Percentiles rank a stretch among this genome's conserved stretches.
Conservation (phyloP, 495 filamentous ascomycete species). For the Acidomyces sp. region DNA sequence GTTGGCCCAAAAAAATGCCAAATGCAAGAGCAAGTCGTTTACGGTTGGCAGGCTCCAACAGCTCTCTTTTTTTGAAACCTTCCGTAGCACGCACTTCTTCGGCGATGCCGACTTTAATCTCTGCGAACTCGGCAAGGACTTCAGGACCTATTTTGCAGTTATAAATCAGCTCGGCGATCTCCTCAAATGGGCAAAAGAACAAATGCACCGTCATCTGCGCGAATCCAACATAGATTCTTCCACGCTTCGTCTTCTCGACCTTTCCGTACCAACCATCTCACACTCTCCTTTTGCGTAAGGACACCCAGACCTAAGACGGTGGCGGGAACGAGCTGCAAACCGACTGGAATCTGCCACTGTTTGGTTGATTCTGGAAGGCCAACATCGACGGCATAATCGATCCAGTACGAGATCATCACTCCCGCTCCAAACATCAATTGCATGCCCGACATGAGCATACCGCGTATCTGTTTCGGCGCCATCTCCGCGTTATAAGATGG, state of each 20-base stretch:
- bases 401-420: conserved; percentile 7
- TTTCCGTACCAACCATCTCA: conserved; percentile 17
- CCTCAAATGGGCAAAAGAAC: too few species aligned
- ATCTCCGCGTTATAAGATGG: conserved; percentile 19
- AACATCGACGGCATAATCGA: conserved; percentile 15
- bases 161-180: neutral
- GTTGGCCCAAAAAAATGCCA: conserved; percentile 38
- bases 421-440: conserved; percentile 14
- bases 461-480: conserved; percentile 19
- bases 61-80: conserved; percentile 20
- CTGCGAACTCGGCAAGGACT: conserved; percentile 34
- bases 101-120: conserved; percentile 21
- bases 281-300: conserved; percentile 9
- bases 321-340: conserved; percentile 17
- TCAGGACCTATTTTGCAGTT: conserved; percentile 19
- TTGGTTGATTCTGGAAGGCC: conserved; percentile 1
- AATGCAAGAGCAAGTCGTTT: conserved; percentile 30
- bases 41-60: conserved; percentile 27
- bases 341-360: conserved; percentile 23
- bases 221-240: conserved; percentile 17
- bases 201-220: conserved; percentile 21
- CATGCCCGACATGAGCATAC: conserved; percentile 17
- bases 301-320: conserved; percentile 13
- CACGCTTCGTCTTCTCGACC: conserved; percentile 17
- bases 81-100: conserved; percentile 12